phyloP scores from a whole-genome alignment of 192 early-diverging fungal species.

The Irineochytrium annulatum region DNA sequence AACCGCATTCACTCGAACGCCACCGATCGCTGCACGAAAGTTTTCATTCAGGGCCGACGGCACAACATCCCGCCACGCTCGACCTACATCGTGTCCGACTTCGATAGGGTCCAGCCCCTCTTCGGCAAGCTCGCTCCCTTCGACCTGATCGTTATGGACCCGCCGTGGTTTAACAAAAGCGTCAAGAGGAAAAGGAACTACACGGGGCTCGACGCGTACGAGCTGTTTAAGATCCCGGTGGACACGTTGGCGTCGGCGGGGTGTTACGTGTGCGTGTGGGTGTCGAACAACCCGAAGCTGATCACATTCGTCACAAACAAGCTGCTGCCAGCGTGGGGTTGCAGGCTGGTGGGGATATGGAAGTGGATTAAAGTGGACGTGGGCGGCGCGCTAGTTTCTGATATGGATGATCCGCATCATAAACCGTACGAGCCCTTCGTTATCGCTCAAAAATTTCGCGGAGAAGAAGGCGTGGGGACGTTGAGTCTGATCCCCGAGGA shows the following conservation, averaged over 20 bases:
- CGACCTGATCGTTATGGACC: slow-evolving; percentile 56
- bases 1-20: too few relatives aligned
- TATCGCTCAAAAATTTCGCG: slow-evolving; percentile 33
- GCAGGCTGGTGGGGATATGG: slow-evolving; percentile 54
- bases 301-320: slow-evolving; percentile 58
- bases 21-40: neutral
- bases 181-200: slow-evolving; percentile 50
- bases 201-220: slow-evolving; percentile 56
- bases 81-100: slow-evolving; percentile 28
- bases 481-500: slow-evolving; percentile 17
- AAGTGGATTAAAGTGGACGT: slow-evolving; percentile 63
- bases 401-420: slow-evolving; percentile 35
- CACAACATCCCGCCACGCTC: slow-evolving; percentile 21
- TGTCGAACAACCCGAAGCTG: slow-evolving; percentile 66
- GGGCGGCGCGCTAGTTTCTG: slow-evolving; percentile 32
- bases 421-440: slow-evolving; percentile 66
- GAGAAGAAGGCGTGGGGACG: neutral
- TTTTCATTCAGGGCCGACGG: neutral
- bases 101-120: neutral
- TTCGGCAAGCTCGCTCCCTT: slow-evolving; percentile 8
- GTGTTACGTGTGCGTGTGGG: slow-evolving; percentile 61
- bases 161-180: slow-evolving; percentile 69
- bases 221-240: slow-evolving; percentile 61
- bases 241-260: slow-evolving; percentile 33
- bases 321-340: slow-evolving; percentile 60